Conservation (phyloP, 129 eudicot species). For the Escallonia rubra region DNA sequence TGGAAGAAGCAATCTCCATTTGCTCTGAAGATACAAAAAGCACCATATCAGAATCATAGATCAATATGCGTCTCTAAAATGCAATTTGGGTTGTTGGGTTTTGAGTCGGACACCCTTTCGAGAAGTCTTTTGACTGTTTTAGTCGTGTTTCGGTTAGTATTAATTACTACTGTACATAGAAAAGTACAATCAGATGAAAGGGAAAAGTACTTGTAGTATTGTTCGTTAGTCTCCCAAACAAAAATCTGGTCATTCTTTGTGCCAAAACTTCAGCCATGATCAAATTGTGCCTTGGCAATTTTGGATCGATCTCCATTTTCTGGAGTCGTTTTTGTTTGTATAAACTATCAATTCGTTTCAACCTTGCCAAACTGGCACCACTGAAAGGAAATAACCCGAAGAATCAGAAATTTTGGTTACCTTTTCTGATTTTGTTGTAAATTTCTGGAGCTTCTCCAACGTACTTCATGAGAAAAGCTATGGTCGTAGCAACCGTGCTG, state of each 20-base stretch:
- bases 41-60: background rate
- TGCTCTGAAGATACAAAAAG: constrained; percentile 20
- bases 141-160: background rate
- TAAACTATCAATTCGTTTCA: background rate
- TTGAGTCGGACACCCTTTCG: too few relatives aligned
- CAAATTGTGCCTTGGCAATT: background rate
- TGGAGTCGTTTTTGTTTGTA: background rate
- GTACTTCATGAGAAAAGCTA: constrained; percentile 27
- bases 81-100: too few relatives aligned
- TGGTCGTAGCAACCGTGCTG: constrained; percentile 29
- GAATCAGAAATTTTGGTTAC: background rate
- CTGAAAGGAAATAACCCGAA: background rate
- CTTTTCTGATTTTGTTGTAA: constrained; percentile 21
- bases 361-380: background rate
- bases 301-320: background rate
- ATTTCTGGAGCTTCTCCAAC: constrained; percentile 24
- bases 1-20: constrained; percentile 23
- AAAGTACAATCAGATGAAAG: too few relatives aligned
- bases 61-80: too few relatives aligned
- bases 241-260: too few relatives aligned
- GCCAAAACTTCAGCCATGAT: too few relatives aligned
- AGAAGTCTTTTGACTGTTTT: background rate
- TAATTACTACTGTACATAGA: too few relatives aligned
- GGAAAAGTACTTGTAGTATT: too few relatives aligned
- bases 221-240: too few relatives aligned